phyloP scores from a whole-genome alignment of 73 alveolate species.

The Paramecium tetraurelia region DNA sequence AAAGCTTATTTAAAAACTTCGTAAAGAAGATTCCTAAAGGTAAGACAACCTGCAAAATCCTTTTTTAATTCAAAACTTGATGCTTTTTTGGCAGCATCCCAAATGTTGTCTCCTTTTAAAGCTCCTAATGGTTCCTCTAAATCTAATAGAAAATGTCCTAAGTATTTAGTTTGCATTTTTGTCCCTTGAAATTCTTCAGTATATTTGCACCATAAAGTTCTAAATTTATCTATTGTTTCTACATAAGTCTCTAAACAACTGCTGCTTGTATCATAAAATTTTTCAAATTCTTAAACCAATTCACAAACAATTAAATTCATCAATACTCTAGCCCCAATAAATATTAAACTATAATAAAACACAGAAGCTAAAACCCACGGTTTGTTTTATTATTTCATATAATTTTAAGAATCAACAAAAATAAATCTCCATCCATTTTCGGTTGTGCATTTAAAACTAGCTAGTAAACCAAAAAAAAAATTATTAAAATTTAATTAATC shows the following conservation, averaged over 20 bases:
- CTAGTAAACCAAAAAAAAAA: background rate
- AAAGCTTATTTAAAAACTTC: background rate
- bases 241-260: background rate
- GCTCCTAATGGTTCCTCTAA: background rate
- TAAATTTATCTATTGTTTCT: background rate
- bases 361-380: background rate
- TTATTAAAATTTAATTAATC: constrained; percentile 7
- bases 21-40: background rate
- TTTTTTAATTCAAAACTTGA: background rate
- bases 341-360: background rate
- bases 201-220: constrained; percentile 41
- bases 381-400: background rate
- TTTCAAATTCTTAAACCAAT: constrained; percentile 6
- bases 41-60: background rate
- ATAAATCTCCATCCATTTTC: constrained; percentile 20
- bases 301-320: constrained; percentile 34
- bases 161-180: constrained; percentile 4
- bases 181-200: constrained; percentile 3
- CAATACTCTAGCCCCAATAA: background rate
- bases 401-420: background rate
- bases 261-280: constrained; percentile 11
- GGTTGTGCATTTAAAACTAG: background rate
- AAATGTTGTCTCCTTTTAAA: background rate
- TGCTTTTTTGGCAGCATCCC: constrained; percentile 34
- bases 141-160: background rate